Conservation (phyloP, 257 asterid species). For the Penstemon eatonii region DNA sequence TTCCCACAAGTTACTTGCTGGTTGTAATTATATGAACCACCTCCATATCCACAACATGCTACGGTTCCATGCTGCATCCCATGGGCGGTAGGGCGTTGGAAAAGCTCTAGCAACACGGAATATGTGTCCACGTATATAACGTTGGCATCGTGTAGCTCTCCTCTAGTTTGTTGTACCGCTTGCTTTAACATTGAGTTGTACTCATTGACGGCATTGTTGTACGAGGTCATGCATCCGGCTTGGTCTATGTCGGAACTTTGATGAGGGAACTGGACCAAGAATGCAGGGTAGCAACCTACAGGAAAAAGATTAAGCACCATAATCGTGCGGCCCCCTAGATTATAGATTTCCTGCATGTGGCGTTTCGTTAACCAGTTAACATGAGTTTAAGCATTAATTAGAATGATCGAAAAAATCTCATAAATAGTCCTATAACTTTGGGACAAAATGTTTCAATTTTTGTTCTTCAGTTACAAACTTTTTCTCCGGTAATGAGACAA, state of each 20-base stretch:
- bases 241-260: constrained; percentile 48
- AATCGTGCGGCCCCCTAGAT: constrained; percentile 59
- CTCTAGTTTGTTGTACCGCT: constrained; percentile 39
- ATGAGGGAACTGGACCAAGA: constrained; percentile 41
- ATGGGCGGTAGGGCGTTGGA: constrained; percentile 47
- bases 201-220: constrained; percentile 51
- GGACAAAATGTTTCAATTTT: too few species aligned
- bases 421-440: too few species aligned
- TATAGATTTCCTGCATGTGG: constrained; percentile 48
- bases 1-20: constrained; percentile 49
- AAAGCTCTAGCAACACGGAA: constrained; percentile 50
- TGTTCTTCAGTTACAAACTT: too few species aligned
- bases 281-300: constrained; percentile 61
- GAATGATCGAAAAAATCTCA: too few species aligned
- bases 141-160: constrained; percentile 41
- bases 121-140: constrained; percentile 49
- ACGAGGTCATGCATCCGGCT: constrained; percentile 57
- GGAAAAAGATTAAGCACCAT: constrained; percentile 67
- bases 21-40: constrained; percentile 54
- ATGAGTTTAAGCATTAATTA: too few species aligned
- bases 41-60: constrained; percentile 75
- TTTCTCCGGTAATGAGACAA: too few species aligned
- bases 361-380: too few species aligned
- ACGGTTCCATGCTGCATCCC: constrained; percentile 62
- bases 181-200: constrained; percentile 53